These are phyloP conservation scores for Pelargonium nanum DNA, from an alignment of 345 rosid species.

Conservation along the genomic window DNA sequence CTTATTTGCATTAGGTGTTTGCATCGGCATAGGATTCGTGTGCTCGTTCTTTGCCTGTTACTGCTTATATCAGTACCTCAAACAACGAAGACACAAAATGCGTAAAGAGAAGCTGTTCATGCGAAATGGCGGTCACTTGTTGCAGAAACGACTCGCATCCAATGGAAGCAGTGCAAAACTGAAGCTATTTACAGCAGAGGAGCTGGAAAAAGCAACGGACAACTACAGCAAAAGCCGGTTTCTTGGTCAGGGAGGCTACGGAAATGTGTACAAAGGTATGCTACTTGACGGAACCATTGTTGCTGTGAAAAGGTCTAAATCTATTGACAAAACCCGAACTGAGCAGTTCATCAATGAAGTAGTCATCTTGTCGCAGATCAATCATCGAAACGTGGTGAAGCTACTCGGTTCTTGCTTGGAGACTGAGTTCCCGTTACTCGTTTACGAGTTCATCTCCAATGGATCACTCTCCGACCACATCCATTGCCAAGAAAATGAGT, in stretches of 20 bases:
- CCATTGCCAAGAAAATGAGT: neutral
- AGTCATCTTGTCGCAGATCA: conserved; percentile 19
- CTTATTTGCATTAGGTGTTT: too few relatives aligned
- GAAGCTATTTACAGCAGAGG: conserved; percentile 10
- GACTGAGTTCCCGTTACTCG: conserved; percentile 17
- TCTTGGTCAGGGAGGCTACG: conserved; percentile 22
- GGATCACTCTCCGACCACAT: conserved; percentile 20
- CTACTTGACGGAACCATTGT: conserved; percentile 17
- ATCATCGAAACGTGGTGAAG: conserved; percentile 22
- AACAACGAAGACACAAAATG: conserved; percentile 4
- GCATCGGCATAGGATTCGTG: conserved; percentile 12
- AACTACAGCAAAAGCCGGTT: conserved; percentile 16
- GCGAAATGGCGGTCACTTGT: conserved; percentile 19
- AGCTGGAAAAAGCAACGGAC: conserved; percentile 19
- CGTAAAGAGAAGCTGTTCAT: conserved; percentile 10
- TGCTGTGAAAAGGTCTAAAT: conserved; percentile 19
- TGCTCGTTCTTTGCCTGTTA: conserved; percentile 6
- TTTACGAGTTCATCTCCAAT: conserved; percentile 16
- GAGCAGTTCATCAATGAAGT: conserved; percentile 22
- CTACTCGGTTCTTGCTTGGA: conserved; percentile 18
- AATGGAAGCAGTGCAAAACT: conserved; percentile 4
- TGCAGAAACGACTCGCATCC: conserved; percentile 12
- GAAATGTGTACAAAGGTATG: conserved; percentile 16
- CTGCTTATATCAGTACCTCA: conserved; percentile 2
- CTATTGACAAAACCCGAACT: conserved; percentile 12